Evolutionary conservation across 148 eudicot genomes (phyloP).

Genomic region (Fagopyrum homotropicum): DNA sequence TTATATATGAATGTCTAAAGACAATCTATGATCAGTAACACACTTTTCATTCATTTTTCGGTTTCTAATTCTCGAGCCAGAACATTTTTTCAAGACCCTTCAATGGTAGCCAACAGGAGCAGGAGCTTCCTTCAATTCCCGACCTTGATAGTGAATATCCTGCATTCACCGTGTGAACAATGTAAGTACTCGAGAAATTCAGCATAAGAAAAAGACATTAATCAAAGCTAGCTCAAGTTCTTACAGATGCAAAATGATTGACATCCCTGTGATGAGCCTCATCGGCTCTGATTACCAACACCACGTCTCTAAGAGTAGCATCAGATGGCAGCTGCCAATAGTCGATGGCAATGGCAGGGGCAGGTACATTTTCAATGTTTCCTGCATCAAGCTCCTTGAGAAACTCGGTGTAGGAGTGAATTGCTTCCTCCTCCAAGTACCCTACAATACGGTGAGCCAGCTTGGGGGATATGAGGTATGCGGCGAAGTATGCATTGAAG

Average conservation of each 20-base stretch:
- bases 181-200: background rate
- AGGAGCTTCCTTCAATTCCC: constrained; percentile 61
- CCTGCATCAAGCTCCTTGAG: constrained; percentile 72
- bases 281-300: constrained; percentile 74
- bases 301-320: constrained; percentile 70
- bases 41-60: background rate
- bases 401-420: constrained; percentile 83
- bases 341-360: constrained; percentile 82
- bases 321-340: constrained; percentile 64
- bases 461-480: constrained; percentile 68
- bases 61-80: background rate
- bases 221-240: background rate
- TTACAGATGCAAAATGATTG: constrained; percentile 88
- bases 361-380: constrained; percentile 56
- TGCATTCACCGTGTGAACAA: constrained; percentile 24
- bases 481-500: constrained; percentile 76
- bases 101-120: constrained; percentile 85
- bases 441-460: constrained; percentile 74
- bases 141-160: constrained; percentile 79
- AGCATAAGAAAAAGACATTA: background rate
- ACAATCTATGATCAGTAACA: background rate
- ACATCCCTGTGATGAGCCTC: constrained; percentile 97
- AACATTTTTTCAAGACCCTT: background rate
- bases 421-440: constrained; percentile 84
- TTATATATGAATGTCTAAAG: background rate